Evolutionary conservation across 495 filamentous ascomycete genomes (phyloP).

Genomic region (Usnea hakonensis): DNA sequence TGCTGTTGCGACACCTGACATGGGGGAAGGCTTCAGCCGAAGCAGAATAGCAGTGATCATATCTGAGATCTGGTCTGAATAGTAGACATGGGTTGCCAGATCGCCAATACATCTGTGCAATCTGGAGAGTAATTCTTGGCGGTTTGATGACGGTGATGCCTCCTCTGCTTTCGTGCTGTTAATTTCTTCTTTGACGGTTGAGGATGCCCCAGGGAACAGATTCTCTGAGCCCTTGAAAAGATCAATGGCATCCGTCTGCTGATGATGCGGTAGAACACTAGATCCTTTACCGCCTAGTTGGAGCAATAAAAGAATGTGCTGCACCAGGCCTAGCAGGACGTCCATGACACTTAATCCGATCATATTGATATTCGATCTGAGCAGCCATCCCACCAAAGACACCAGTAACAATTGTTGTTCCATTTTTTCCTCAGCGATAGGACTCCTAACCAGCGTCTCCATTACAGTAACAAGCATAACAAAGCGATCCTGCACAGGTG

Average conservation of each 20-base stretch:
- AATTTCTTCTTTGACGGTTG: conserved; percentile 16
- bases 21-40: conserved; percentile 59
- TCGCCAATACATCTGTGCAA: conserved; percentile 72
- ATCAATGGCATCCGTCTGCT: conserved; percentile 28
- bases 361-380: conserved; percentile 81
- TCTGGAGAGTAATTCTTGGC: conserved; percentile 51
- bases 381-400: conserved; percentile 66
- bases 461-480: conserved; percentile 73
- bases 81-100: conserved; percentile 89
- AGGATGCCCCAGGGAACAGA: conserved; percentile 9
- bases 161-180: conserved; percentile 22
- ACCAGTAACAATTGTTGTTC: conserved; percentile 63
- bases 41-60: conserved; percentile 75
- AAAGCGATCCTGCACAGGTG: conserved; percentile 85
- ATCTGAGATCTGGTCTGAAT: conserved; percentile 85
- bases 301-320: conserved; percentile 66
- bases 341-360: conserved; percentile 94
- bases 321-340: conserved; percentile 70
- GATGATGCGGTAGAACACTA: conserved; percentile 27
- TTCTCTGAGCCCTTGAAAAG: conserved; percentile 19
- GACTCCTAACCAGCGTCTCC: conserved; percentile 59
- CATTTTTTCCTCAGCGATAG: conserved; percentile 57
- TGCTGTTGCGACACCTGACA: conserved; percentile 31
- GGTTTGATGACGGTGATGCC: conserved; percentile 34
- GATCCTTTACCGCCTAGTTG: conserved; percentile 46